phyloP scores from a whole-genome alignment of 108 stramenopile genomes.

The Cyclotella sp. region DNA sequence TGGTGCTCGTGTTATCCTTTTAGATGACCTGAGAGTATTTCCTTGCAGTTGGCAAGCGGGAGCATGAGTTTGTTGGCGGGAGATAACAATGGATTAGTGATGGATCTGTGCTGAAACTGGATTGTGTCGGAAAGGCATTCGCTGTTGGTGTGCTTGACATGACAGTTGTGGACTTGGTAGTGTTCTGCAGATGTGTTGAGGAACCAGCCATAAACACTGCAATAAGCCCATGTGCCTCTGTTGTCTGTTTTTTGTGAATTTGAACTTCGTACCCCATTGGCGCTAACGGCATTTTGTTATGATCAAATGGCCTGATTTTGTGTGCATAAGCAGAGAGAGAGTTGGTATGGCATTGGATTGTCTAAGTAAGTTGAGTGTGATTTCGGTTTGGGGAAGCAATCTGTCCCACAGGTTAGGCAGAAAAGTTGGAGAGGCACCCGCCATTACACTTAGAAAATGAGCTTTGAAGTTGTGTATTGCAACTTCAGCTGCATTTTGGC shows the following conservation, averaged over 20 bases:
- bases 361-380: constrained; percentile 15
- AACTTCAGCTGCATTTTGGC: constrained; percentile 30
- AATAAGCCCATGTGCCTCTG: constrained; percentile 15
- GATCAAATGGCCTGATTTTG: constrained; percentile 28
- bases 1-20: not conserved
- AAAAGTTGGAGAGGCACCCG: constrained; percentile 26
- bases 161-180: constrained; percentile 17
- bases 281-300: constrained; percentile 53
- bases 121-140: constrained; percentile 28
- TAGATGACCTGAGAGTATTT: not conserved
- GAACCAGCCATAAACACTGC: constrained; percentile 17
- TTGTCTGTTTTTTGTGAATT: constrained; percentile 8
- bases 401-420: constrained; percentile 40
- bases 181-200: constrained; percentile 21
- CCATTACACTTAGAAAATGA: constrained; percentile 51
- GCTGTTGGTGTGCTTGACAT: not conserved
- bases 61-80: constrained; percentile 11
- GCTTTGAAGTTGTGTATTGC: constrained; percentile 61
- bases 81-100: constrained; percentile 10
- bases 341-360: constrained; percentile 7
- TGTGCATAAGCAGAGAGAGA: constrained; percentile 14
- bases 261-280: constrained; percentile 36
- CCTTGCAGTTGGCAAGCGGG: not conserved
- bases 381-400: constrained; percentile 50
- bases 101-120: not conserved